These are phyloP conservation scores for Guyanaporus albipodus DNA, from an alignment of 768 basidiomycete genomes.

Conservation along the genomic window DNA sequence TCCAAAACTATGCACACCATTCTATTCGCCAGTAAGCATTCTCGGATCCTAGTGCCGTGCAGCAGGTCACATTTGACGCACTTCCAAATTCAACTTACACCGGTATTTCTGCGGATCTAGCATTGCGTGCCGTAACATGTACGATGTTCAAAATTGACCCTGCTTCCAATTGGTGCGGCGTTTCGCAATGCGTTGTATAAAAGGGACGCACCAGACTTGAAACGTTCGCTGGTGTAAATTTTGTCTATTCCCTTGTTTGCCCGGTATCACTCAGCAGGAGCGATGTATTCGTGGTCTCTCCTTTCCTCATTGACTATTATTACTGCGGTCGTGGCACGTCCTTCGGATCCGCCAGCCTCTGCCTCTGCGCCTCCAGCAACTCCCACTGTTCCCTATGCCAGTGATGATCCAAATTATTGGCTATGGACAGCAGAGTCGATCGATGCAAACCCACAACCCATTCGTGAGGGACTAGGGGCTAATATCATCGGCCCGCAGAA, in stretches of 20 bases:
- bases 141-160: neutral
- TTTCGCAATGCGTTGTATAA: constrained; percentile 17
- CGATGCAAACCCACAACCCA: constrained; percentile 36
- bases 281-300: constrained; percentile 31
- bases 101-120: too few species aligned
- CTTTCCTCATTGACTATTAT: constrained; percentile 22
- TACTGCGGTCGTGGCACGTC: constrained; percentile 17
- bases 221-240: constrained; percentile 19
- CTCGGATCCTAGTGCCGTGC: too few species aligned
- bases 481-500: constrained; percentile 57
- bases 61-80: too few species aligned
- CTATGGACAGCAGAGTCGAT: constrained; percentile 34
- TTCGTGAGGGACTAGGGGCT: constrained; percentile 43
- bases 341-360: constrained; percentile 18
- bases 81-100: too few species aligned
- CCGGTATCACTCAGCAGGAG: constrained; percentile 11
- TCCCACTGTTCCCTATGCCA: constrained; percentile 44
- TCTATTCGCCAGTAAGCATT: too few species aligned
- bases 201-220: constrained; percentile 6
- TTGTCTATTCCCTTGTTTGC: constrained; percentile 4
- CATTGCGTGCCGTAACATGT: neutral
- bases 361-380: constrained; percentile 31
- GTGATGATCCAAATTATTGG: constrained; percentile 43
- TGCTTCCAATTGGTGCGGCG: neutral
- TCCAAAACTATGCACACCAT: too few species aligned